Conservation (phyloP, 805 yeast genomes). For the Hanseniaspora vineae region DNA sequence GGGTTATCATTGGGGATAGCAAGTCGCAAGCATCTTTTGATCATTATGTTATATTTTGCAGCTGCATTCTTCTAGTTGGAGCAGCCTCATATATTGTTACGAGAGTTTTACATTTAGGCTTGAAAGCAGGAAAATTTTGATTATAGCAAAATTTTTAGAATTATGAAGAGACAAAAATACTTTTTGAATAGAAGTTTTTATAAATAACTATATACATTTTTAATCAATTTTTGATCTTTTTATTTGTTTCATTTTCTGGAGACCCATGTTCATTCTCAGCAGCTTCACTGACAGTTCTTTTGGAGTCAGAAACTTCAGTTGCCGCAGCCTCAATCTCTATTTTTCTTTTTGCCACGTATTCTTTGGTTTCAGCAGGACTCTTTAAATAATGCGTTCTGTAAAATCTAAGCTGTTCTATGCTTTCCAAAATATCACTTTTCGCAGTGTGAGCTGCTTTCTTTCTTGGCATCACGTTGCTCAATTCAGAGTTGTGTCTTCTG, state of each 20-base stretch:
- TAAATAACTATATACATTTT: not conserved
- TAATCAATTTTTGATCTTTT: not conserved
- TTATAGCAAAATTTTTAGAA: too few species aligned
- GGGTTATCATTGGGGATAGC: constrained; percentile 31
- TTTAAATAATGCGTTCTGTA: constrained; percentile 53
- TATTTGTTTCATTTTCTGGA: not conserved
- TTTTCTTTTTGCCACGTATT: not conserved
- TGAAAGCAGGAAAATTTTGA: constrained; percentile 18
- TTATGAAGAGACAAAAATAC: too few species aligned
- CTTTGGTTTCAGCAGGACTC: constrained; percentile 10
- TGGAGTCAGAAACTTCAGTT: not conserved
- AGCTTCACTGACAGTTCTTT: not conserved
- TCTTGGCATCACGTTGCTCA: constrained; percentile 42
- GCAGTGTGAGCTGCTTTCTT: constrained; percentile 79
- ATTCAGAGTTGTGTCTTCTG: constrained; percentile 56
- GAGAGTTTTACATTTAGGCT: constrained; percentile 32
- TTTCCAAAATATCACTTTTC: constrained; percentile 72
- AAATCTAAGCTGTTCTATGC: constrained; percentile 74
- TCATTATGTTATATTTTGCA: constrained; percentile 23
- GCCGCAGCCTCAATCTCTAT: not conserved
- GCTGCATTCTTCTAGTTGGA: constrained; percentile 25
- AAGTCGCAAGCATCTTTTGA: constrained; percentile 20
- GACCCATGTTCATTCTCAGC: not conserved
- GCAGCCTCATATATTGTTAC: constrained; percentile 28
- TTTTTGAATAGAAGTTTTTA: not conserved